A percentile compares a stretch with the other conserved stretches of the same genome.
These are phyloP conservation scores for Leccinum incarnatum DNA, from an alignment of 768 basidiomycete genomes.

Conservation along the genomic window DNA sequence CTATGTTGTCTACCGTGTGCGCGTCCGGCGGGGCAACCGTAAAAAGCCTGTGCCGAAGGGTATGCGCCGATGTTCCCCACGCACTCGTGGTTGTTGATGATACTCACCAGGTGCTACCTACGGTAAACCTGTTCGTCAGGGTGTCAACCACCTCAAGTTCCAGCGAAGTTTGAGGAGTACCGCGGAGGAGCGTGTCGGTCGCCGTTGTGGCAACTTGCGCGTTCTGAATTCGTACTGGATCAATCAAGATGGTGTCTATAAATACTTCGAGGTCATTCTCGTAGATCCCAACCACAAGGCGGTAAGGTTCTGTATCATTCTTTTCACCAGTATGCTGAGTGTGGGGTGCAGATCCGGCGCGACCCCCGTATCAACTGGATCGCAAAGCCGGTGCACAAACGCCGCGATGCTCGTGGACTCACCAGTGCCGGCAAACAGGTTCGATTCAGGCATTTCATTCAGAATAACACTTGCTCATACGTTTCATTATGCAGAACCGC, in stretches of 20 bases:
- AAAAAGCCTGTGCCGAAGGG: constrained; percentile 99
- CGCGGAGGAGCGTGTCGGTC: constrained; percentile 98
- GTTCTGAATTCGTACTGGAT: constrained; percentile 99
- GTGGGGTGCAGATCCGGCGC: constrained; percentile 68
- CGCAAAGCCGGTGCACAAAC: constrained; percentile 96
- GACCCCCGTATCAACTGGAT: constrained; percentile 99
- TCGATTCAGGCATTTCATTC: constrained; percentile 15
- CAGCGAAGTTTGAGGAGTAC: constrained; percentile 90
- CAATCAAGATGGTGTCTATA: constrained; percentile 98
- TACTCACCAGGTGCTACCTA: constrained; percentile 78
- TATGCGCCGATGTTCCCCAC: constrained; percentile 31
- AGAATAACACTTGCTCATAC: neutral
- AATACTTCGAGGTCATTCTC: constrained; percentile 98
- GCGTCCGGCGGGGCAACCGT: constrained; percentile 97
- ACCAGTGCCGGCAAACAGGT: constrained; percentile 96
- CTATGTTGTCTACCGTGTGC: constrained; percentile 95
- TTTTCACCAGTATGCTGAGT: constrained; percentile 10
- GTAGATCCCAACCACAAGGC: constrained; percentile 95
- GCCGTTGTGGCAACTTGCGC: constrained; percentile 92
- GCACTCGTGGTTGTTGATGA: neutral
- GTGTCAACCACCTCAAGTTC: constrained; percentile 99
- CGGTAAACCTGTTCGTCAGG: constrained; percentile 99
- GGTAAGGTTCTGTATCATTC: constrained; percentile 45
- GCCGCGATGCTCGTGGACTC: constrained; percentile 95
- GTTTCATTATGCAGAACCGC: constrained; percentile 65